Evolutionary conservation across 495 filamentous ascomycete genomes (phyloP), one percentile per base, ranked within the genome.

Genomic region (Neurospora sp.): DNA sequence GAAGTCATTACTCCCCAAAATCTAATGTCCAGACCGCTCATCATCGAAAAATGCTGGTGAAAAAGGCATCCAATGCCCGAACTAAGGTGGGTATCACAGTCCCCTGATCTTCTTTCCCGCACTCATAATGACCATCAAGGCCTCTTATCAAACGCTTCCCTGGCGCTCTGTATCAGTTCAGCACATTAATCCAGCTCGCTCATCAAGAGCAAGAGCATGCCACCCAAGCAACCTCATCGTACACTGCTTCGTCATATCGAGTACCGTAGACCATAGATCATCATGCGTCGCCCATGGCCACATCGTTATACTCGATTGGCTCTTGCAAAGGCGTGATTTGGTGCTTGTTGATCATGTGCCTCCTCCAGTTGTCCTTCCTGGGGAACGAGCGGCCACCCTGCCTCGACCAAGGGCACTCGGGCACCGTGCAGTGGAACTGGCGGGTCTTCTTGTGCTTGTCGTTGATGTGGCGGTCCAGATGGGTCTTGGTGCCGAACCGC

Each of bases 331-430:
- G 79, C 11, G 75, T 77, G 71, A 80, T 79, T 18, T 76, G 76
- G 72, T 86, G 85, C 72, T 86, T 86, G 76, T 86, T 86, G 42
- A 81, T 71, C 82, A 86, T 86, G 72, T 86, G 85, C 59, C 85
- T 76, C 73, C 81, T 82, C 84, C 85, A 86, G 76, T 86, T 86
- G 69, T 86, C 85, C 73, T 86, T 86, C 69, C 85, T 77, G 27
- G 85, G 85, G 74, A 86, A 86, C 1, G 84, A 83, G 69, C 85
- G 86, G 71, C 84, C 81, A 10, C 85, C 85, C 31, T 76, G 75
- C 42, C 78, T 80, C 31, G 82, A 86, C 71, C 83, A 86, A n/a
- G 80, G 78, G 74, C 85, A 86, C 8, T 82, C 82, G 5, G 78
- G 76, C 14, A 82, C 77, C 10, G 79, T 84, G 77, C 85, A 86